Evolutionary conservation across 306 rosid species (phyloP).

Genomic region (Hippophae tibetana): DNA sequence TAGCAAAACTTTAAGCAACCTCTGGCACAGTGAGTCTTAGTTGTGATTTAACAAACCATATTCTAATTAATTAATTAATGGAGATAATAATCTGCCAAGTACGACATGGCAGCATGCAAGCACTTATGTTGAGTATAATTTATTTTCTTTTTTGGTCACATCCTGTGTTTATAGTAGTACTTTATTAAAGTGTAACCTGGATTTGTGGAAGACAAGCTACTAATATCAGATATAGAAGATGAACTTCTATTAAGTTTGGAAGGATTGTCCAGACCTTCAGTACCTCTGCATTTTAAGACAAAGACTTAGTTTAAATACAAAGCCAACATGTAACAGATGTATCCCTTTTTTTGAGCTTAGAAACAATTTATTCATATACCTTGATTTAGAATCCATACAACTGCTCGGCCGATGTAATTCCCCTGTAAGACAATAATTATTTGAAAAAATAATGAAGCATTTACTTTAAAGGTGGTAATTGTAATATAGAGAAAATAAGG

Average conservation of each 20-base stretch:
- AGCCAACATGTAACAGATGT: conserved; percentile 2
- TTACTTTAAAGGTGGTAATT: background rate
- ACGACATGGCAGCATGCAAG: no score
- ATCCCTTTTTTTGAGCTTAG: background rate
- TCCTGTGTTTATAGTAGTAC: background rate
- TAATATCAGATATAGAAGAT: conserved; percentile 54
- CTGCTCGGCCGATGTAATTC: conserved; percentile 30
- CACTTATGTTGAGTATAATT: conserved; percentile 7
- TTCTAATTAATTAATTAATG: no score
- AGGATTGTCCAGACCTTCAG: conserved; percentile 28
- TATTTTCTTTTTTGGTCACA: background rate
- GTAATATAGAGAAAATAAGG: no score
- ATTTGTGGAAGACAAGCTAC: conserved; percentile 43
- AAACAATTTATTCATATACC: conserved; percentile 20
- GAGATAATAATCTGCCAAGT: no score
- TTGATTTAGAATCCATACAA: conserved; percentile 28
- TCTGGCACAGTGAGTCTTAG: no score
- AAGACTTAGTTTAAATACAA: background rate
- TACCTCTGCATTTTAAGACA: conserved; percentile 19
- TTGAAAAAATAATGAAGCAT: background rate
- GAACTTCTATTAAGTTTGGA: conserved; percentile 47
- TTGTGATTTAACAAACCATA: no score
- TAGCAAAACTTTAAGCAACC: no score
- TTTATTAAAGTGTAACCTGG: conserved; percentile 42
- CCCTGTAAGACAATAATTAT: conserved; percentile 28